These are phyloP conservation scores for Brassica balearica DNA, from an alignment of 441 rosid genomes.

Conservation along the genomic window DNA sequence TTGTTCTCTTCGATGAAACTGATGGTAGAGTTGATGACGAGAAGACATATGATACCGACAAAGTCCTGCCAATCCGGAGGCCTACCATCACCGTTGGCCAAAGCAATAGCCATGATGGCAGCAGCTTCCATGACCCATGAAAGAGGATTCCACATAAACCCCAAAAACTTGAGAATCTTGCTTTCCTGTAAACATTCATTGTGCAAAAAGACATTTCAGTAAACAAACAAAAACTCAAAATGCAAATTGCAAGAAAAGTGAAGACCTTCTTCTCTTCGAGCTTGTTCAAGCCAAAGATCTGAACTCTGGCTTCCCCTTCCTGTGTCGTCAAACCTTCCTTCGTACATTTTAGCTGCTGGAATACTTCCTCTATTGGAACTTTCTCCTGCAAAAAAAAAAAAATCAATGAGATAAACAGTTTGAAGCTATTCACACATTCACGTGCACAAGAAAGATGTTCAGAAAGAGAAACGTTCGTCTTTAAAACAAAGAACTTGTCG, in stretches of 20 bases:
- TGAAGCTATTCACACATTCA: background rate
- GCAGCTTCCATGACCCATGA: slow-evolving; percentile 99
- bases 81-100: slow-evolving; percentile 81
- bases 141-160: slow-evolving; percentile 96
- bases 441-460: background rate
- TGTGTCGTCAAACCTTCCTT: slow-evolving; percentile 52
- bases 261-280: slow-evolving; percentile 63
- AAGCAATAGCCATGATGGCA: slow-evolving; percentile 93
- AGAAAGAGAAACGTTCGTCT: slow-evolving; percentile 31
- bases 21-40: slow-evolving; percentile 91
- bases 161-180: slow-evolving; percentile 87
- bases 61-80: slow-evolving; percentile 98
- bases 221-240: background rate
- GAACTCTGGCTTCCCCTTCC: slow-evolving; percentile 58
- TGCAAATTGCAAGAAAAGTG: background rate
- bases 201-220: slow-evolving; percentile 17
- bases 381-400: slow-evolving; percentile 49
- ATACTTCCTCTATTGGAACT: slow-evolving; percentile 63
- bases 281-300: slow-evolving; percentile 60
- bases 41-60: slow-evolving; percentile 81
- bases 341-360: slow-evolving; percentile 61
- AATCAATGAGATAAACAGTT: background rate
- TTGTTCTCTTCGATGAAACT: slow-evolving; percentile 97
- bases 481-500: slow-evolving; percentile 28
- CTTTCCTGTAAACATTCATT: slow-evolving; percentile 65